Evolutionary conservation across 192 early-diverging fungal species (phyloP).

Genomic region (Oehlia diaphana): DNA sequence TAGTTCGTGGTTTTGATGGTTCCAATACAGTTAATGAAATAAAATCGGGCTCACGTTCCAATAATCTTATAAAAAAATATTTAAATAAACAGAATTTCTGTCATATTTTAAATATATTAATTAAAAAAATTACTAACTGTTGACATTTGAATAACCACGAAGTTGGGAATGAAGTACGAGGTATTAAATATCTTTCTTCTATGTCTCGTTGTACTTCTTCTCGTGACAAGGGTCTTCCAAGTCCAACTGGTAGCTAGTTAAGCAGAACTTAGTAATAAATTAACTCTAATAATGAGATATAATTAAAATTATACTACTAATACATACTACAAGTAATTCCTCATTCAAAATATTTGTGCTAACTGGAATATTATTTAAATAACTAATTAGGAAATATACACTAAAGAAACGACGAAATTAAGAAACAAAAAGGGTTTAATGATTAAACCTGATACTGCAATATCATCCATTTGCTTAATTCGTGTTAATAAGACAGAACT

Average conservation of each 20-base stretch:
- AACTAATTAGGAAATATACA: too few relatives aligned
- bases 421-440: too few relatives aligned
- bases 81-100: background rate
- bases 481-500: too few relatives aligned
- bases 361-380: background rate
- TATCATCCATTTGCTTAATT: too few relatives aligned
- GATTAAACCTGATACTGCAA: too few relatives aligned
- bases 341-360: background rate
- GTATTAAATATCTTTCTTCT: slow-evolving; percentile 55
- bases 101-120: slow-evolving; percentile 8
- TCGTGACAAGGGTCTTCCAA: slow-evolving; percentile 32
- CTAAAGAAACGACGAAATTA: too few relatives aligned
- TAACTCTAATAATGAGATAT: background rate
- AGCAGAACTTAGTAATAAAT: background rate
- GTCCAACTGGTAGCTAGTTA: slow-evolving; percentile 7
- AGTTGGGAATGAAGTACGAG: slow-evolving; percentile 51
- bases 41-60: slow-evolving; percentile 45
- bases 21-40: slow-evolving; percentile 42
- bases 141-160: slow-evolving; percentile 58
- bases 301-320: background rate
- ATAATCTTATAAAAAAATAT: slow-evolving; percentile 27
- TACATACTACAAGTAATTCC: background rate
- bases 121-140: slow-evolving; percentile 38
- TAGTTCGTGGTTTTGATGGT: slow-evolving; percentile 48
- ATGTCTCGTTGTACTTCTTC: slow-evolving; percentile 50